These are phyloP conservation scores for Austropuccinia psidii DNA, from an alignment of 1,284 basidiomycete species.

Conservation along the genomic window DNA sequence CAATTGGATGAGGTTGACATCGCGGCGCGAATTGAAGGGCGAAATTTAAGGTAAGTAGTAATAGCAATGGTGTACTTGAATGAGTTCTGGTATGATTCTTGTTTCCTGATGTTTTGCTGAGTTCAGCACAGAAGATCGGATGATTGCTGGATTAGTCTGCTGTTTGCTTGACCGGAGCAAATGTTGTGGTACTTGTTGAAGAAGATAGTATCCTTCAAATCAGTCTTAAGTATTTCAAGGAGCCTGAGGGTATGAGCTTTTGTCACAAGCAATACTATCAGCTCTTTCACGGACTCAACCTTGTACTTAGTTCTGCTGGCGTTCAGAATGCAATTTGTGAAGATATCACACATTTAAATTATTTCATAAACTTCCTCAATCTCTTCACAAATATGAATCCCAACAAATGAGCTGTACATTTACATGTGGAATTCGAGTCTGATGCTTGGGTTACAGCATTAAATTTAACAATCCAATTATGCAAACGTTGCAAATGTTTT, in stretches of 20 bases:
- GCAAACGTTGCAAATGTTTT: slow-evolving; percentile 75
- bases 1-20: no score
- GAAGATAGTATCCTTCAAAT: no score
- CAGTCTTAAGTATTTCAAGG: no score
- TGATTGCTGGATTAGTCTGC: no score
- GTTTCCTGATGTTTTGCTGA: no score
- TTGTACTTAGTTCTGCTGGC: slow-evolving; percentile 41
- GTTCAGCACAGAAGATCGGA: no score
- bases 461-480: slow-evolving; percentile 78
- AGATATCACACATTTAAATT: slow-evolving; percentile 57
- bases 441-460: slow-evolving; percentile 91
- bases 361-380: slow-evolving; percentile 60
- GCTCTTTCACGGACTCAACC: slow-evolving; percentile 44
- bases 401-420: slow-evolving; percentile 68
- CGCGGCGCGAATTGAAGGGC: no score
- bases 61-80: no score
- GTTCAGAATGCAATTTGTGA: slow-evolving; percentile 45
- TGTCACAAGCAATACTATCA: slow-evolving; percentile 73
- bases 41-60: no score
- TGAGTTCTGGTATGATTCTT: no score
- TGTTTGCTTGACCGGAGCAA: no score
- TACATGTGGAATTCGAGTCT: slow-evolving; percentile 85
- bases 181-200: no score
- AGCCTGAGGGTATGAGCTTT: slow-evolving; percentile 75
- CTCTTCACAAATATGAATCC: slow-evolving; percentile 86